phyloP scores from a whole-genome alignment of 306 rosid species.

The Cucumis cinereus region DNA sequence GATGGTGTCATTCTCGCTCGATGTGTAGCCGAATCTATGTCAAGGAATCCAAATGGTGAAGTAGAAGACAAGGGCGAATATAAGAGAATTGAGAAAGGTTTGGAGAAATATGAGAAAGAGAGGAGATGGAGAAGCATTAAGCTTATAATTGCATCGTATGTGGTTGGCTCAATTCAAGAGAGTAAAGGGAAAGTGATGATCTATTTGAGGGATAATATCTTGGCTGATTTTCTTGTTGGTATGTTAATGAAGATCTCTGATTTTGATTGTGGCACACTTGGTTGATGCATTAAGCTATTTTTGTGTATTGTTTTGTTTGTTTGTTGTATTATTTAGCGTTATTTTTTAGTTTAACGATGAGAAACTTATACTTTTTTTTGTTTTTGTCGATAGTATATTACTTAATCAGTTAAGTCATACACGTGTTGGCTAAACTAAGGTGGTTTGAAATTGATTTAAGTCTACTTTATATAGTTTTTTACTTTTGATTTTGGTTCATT shows the following conservation, averaged over 20 bases:
- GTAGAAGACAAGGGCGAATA: not conserved
- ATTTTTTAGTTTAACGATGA: no score
- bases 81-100: slow-evolving; percentile 13
- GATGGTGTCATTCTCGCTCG: slow-evolving; percentile 36
- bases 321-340: no score
- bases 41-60: not conserved
- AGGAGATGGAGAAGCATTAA: slow-evolving; percentile 47
- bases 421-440: no score
- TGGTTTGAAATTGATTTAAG: no score
- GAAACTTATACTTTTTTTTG: no score
- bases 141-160: slow-evolving; percentile 17
- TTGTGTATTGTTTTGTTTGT: not conserved
- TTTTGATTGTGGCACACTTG: slow-evolving; percentile 50
- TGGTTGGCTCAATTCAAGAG: slow-evolving; percentile 27
- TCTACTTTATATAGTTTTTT: no score
- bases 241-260: slow-evolving; percentile 15
- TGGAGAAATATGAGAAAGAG: slow-evolving; percentile 21
- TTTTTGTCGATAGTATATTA: no score
- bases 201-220: slow-evolving; percentile 24
- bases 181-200: slow-evolving; percentile 16
- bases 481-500: no score
- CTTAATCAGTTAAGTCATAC: no score
- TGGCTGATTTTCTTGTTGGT: slow-evolving; percentile 17
- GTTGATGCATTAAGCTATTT: not conserved
- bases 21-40: slow-evolving; percentile 11